phyloP scores from a whole-genome alignment of 371 early-diverging fungal species.

The Homolaphlyctis polyrhiza region DNA sequence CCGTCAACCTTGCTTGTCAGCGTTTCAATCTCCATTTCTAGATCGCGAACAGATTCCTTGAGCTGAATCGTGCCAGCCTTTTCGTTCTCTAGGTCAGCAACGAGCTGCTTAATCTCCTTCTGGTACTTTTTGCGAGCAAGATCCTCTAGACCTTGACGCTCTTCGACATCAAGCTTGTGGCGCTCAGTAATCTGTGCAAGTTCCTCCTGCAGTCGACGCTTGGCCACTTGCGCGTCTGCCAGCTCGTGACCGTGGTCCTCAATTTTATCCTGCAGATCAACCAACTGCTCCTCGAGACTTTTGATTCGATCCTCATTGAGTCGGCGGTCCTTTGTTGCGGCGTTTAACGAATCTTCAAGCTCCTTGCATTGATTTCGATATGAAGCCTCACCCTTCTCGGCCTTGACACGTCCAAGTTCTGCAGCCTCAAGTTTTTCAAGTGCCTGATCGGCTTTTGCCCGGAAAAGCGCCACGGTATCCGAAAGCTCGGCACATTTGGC shows the following conservation, averaged over 20 bases:
- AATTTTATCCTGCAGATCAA: slow-evolving; percentile 60
- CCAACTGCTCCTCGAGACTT: slow-evolving; percentile 54
- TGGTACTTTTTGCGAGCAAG: slow-evolving; percentile 61
- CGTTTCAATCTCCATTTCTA: slow-evolving; percentile 51
- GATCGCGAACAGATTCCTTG: slow-evolving; percentile 56
- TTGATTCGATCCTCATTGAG: slow-evolving; percentile 55
- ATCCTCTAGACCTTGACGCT: slow-evolving; percentile 59
- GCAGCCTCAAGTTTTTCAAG: slow-evolving; percentile 52
- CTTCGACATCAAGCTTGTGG: slow-evolving; percentile 64
- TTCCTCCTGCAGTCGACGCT: slow-evolving; percentile 70
- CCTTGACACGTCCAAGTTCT: slow-evolving; percentile 55
- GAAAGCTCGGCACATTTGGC: slow-evolving; percentile 47
- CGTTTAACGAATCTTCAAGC: slow-evolving; percentile 55
- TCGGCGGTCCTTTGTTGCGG: slow-evolving; percentile 49
- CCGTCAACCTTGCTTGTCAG: slow-evolving; percentile 46
- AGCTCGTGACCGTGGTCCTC: slow-evolving; percentile 64
- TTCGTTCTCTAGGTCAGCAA: slow-evolving; percentile 69
- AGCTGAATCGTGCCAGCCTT: slow-evolving; percentile 54
- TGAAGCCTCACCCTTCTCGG: slow-evolving; percentile 57
- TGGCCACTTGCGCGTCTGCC: slow-evolving; percentile 58
- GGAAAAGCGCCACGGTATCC: slow-evolving; percentile 53
- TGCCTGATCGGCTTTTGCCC: slow-evolving; percentile 49
- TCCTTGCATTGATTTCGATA: slow-evolving; percentile 52
- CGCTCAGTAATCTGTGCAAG: slow-evolving; percentile 58
- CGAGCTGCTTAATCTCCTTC: slow-evolving; percentile 66